Base-by-base conservation (phyloP, 2,329 filamentous ascomycete genomes). In the Knoxdaviesia proteae region DNA sequence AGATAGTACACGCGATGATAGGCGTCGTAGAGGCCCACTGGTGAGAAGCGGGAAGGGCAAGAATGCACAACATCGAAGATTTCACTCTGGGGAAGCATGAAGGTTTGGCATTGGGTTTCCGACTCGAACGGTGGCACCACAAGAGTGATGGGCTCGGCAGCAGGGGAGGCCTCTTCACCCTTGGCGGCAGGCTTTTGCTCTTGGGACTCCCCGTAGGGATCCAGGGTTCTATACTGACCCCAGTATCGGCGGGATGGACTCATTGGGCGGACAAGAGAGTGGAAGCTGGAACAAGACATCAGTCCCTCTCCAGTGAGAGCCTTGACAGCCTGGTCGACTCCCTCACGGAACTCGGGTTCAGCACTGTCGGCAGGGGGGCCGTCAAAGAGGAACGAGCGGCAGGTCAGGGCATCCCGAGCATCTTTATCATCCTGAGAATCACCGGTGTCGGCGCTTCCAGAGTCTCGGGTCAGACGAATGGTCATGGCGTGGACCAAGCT, bases 251-350 rank as follows among this genome's bases (percentile, higher is more conserved):
- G 20, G 20, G 20, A 20, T 20, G 20, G 20, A 20, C 20, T 20
- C 20, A 20, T 20, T 20, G 20, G 20, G 20, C 20, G 20, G 20
- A 20, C 20, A 20, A 20, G 20, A 20, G 20, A 20, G 20, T 20
- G 20, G 20, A 20, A 20, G 20, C 20, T 20, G 20, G 20, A 20
- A 20, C 20, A 20, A 20, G 20, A 20, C 20, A 20, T 20, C n/a
- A 44, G 40, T 20, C 42, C 45, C 29, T 39, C 37, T 33, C 45
- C 45, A 38, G 42, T 46, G 32, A 46, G 44, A 8, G 42, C 33
- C 42, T 44, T 46, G 33, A 46, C 45, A 31, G 45, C 40, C 36
- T 46, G 39, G 36, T 46, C 45, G 33, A 46, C 41, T 30, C 45
- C 40, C 11, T 46, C 40, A 34, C 45, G 42, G 32, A 46, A 46